Evolutionary conservation across 192 early-diverging fungal species (phyloP), one percentile per base, ranked within the genome.

Genomic region (Backusella luteola): DNA sequence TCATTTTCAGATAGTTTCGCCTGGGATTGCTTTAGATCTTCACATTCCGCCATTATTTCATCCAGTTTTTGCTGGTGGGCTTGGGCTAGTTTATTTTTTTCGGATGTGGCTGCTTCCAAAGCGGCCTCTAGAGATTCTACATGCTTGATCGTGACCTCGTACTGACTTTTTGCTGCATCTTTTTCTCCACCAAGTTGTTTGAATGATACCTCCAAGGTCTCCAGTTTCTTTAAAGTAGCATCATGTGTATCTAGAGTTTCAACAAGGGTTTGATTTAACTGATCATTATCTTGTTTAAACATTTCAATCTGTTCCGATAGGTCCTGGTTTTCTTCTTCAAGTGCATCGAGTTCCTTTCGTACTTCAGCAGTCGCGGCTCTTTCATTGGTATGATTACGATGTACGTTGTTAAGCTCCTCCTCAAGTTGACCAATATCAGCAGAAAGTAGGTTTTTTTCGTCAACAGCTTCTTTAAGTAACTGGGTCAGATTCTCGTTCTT

Each of bases 201-300:
- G 68, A 69, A 39, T 63, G 56, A 29, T 29, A 26, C 3, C 23
- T 63, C 56, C 26, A 63, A 63, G n/a, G 26, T 14, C 56, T 63
- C 56, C 9, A 63, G 23, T 63, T 63, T 63, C 23, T 63, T 63
- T 9, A 63, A 63, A 14, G 56, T 63, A 29, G 56, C 56, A 63
- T 63, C 56, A 63, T 63, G 56, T 63, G 56, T 63, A 63, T 63
- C 56, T 14, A 63, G 26, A 29, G 56, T 63, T 63, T 63, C 56
- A 23, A 63, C 3, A 9, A 63, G 56, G 1, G 56, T 63, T 29
- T 63, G 56, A 4, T 63, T 63, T 63, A 63, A 29, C 12, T 29
- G 23, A 63, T 63, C 56, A 63, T 63, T 63, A 14, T 63, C 56
- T 63, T 63, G 56, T 11, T 63, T 63, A 29, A 23, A 63, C 26